These are phyloP conservation scores for Yamadazyma buinensis DNA, from an alignment of 1,139 yeast genomes.

Conservation along the genomic window DNA sequence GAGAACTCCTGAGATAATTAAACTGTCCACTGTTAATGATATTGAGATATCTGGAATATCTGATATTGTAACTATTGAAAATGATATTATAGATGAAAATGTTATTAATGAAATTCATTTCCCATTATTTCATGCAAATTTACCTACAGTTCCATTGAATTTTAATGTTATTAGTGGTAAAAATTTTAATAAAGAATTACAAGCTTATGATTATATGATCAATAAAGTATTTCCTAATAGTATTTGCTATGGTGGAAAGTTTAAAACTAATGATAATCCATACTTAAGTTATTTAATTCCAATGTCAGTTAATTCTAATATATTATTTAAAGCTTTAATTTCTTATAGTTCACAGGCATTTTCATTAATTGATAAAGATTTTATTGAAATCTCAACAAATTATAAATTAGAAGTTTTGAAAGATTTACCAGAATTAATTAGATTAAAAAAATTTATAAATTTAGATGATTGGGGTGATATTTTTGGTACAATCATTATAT, in stretches of 20 bases:
- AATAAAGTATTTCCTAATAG: conserved; percentile 31
- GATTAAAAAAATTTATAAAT: conserved; percentile 15
- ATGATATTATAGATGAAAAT: not conserved
- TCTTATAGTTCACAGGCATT: conserved; percentile 34
- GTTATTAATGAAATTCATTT: too few relatives aligned
- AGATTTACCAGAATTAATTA: conserved; percentile 25
- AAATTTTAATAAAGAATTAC: conserved; percentile 15
- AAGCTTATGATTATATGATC: conserved; percentile 25
- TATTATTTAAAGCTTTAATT: conserved; percentile 27
- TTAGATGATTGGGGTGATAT: conserved; percentile 33
- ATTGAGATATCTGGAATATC: not conserved
- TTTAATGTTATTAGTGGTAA: conserved; percentile 3
- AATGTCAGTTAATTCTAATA: conserved; percentile 23
- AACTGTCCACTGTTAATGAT: not conserved
- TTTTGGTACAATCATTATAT: conserved; percentile 31
- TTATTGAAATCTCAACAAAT: conserved; percentile 18
- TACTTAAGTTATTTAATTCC: conserved; percentile 32
- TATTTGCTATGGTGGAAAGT: conserved; percentile 22
- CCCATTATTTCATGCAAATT: not conserved
- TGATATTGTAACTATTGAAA: not conserved
- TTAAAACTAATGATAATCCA: conserved; percentile 21
- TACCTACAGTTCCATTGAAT: conserved; percentile 5
- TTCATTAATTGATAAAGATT: conserved; percentile 20
- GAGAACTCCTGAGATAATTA: not conserved
- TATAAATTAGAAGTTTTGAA: conserved; percentile 23